Conservation (phyloP, 306 rosid species). For the Benincasa hispida region DNA sequence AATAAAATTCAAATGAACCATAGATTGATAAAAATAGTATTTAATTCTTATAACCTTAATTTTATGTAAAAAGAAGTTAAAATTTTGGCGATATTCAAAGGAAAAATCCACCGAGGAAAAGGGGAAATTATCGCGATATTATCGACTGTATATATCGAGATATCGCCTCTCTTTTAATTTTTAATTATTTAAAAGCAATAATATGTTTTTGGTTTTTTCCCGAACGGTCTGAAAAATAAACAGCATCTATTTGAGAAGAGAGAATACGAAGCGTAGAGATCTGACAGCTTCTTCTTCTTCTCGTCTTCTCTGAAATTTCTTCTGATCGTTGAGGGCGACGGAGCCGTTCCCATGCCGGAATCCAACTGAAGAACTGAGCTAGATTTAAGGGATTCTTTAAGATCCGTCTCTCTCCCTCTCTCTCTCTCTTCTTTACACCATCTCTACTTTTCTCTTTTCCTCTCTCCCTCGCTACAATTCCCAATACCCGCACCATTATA, state of each 20-base stretch:
- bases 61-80: background rate
- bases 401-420: constrained; percentile 41
- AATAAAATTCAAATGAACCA: too few relatives aligned
- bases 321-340: constrained; percentile 14
- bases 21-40: too few relatives aligned
- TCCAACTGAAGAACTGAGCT: constrained; percentile 21
- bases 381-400: constrained; percentile 41
- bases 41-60: background rate
- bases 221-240: background rate
- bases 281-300: constrained; percentile 24
- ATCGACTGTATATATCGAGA: background rate
- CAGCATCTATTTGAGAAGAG: constrained; percentile 3
- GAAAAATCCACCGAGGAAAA: background rate
- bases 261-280: constrained; percentile 11
- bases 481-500: constrained; percentile 32
- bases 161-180: too few relatives aligned
- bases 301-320: constrained; percentile 10
- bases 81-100: background rate
- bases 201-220: background rate
- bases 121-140: background rate
- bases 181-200: background rate
- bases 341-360: constrained; percentile 37
- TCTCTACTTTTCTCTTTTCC: constrained; percentile 1
- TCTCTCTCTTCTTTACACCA: constrained; percentile 5
- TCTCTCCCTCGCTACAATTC: constrained; percentile 21